Evolutionary conservation across 768 basidiomycete genomes (phyloP).

Genomic region (Pholiota molesta): DNA sequence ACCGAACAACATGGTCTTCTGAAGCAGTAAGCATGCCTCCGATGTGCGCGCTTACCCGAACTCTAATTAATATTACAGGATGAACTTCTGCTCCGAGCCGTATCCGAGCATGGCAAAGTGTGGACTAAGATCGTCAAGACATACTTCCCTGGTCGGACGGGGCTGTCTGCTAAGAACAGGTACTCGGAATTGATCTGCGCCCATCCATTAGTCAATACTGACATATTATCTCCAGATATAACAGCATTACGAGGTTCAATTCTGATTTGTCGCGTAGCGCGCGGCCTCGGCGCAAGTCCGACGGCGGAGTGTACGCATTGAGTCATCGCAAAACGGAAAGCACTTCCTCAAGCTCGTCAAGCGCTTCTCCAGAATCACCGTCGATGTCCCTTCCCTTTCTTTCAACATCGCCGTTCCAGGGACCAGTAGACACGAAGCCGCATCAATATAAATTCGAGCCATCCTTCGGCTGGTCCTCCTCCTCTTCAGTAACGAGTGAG

Average conservation of each 20-base stretch:
- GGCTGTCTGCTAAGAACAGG: constrained; percentile 64
- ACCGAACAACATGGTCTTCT: constrained; percentile 60
- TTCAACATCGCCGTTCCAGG: constrained; percentile 25
- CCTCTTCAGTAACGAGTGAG: constrained; percentile 33
- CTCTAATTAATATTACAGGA: constrained; percentile 39
- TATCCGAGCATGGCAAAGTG: constrained; percentile 57
- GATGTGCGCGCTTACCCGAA: background rate
- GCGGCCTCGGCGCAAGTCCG: constrained; percentile 41
- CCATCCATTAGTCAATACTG: constrained; percentile 12
- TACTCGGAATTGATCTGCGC: constrained; percentile 22
- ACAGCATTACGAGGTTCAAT: constrained; percentile 53
- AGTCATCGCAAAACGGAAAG: constrained; percentile 38
- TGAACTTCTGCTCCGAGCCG: constrained; percentile 54
- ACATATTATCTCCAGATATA: constrained; percentile 39
- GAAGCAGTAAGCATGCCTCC: constrained; percentile 43
- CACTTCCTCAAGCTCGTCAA: constrained; percentile 39
- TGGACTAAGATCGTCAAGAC: constrained; percentile 67
- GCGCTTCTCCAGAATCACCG: constrained; percentile 40
- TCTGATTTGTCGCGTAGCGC: constrained; percentile 38
- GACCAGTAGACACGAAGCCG: constrained; percentile 20
- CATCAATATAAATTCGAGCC: constrained; percentile 29
- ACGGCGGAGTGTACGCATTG: constrained; percentile 30
- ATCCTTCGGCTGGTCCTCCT: constrained; percentile 33
- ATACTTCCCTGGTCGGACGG: constrained; percentile 62
- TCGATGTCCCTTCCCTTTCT: constrained; percentile 27